Evolutionary conservation across 108 stramenopile genomes (phyloP).

Genomic region (Pseudonitzschia multiseries): DNA sequence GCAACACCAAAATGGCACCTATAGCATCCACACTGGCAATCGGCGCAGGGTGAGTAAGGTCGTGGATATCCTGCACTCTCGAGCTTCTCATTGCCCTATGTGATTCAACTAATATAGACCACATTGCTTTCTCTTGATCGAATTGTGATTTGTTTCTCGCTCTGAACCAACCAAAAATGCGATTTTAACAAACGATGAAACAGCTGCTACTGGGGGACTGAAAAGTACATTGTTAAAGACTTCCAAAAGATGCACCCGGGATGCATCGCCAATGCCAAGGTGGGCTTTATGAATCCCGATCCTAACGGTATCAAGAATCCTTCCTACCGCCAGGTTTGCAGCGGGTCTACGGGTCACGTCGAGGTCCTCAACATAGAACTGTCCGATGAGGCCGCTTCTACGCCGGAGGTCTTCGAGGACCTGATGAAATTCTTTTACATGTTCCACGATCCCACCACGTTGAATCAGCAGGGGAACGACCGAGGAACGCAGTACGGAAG

Average conservation of each 20-base stretch:
- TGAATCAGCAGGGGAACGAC: slow-evolving; percentile 91
- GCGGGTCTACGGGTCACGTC: slow-evolving; percentile 65
- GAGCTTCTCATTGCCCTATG: background rate
- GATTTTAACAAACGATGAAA: too few species aligned
- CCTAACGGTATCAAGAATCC: slow-evolving; percentile 53
- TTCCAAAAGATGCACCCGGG: slow-evolving; percentile 54
- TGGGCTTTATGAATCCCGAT: slow-evolving; percentile 74
- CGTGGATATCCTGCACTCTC: background rate
- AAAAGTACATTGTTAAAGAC: slow-evolving; percentile 66
- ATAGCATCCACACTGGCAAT: slow-evolving; percentile 44
- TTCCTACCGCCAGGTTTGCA: slow-evolving; percentile 65
- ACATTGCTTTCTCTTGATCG: too few species aligned
- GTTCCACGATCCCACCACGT: slow-evolving; percentile 88
- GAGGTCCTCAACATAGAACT: slow-evolving; percentile 70
- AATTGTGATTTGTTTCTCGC: too few species aligned
- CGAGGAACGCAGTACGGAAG: slow-evolving; percentile 84
- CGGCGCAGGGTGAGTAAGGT: slow-evolving; percentile 44
- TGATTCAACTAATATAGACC: too few species aligned
- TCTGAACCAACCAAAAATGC: too few species aligned
- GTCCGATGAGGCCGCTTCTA: slow-evolving; percentile 26
- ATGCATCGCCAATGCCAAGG: slow-evolving; percentile 43
- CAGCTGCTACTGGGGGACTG: slow-evolving; percentile 83
- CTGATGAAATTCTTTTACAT: slow-evolving; percentile 79
- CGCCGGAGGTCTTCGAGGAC: slow-evolving; percentile 51
- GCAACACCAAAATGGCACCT: slow-evolving; percentile 15